Evolutionary conservation across 2,329 filamentous ascomycete genomes (phyloP), one percentile per base, ranked within the genome.

Genomic region (Monascus ruber): DNA sequence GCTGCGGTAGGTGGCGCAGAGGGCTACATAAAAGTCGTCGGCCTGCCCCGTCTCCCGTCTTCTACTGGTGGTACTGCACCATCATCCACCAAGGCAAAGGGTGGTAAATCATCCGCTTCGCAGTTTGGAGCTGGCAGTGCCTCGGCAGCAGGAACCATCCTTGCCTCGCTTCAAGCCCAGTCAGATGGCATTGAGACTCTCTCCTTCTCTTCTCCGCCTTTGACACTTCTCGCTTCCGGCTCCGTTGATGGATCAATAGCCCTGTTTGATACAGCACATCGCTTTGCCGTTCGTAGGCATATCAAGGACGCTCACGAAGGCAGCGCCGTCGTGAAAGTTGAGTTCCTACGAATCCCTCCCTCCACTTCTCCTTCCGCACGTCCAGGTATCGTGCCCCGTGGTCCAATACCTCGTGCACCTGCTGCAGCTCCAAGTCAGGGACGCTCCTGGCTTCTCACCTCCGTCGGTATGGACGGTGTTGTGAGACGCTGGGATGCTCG

Each of bases 251-350:
- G 77, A 31, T 72, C 67, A 40, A 88, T 98, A 45, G 84, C 79
- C 6, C 74, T 98, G 2, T 95, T 87, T 59, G 91, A 98, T 62
- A 81, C 83, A 0, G 78, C 82, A 33, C 81, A 91, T 50, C 79
- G 84, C 38, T 96, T 94, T 56, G 84, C 87, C 2, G 77, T 93
- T n/a, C 75, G 91, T 37, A 71, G 85, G 39, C 80, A 87, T 56
- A 85, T 96, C 47, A 73, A 74, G 37, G 82, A 83, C 36, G 88
- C 85, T 1, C 89, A 94, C 59, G 83, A 88, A 47, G 83, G 85
- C n/a, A 82, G 83, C 53, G 82, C 85, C 1, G 85, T 98, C 17
- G 89, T 96, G 45, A 89, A 93, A 64, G 79, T 96, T 4, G 86
- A 95, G 43, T 98, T 94, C 54, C 76, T 94, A 24, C 56, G 42